Evolutionary conservation across 352 stramenopile species (phyloP), one percentile per base, ranked within the genome.

Genomic region (Globisporangium carolinianum): DNA sequence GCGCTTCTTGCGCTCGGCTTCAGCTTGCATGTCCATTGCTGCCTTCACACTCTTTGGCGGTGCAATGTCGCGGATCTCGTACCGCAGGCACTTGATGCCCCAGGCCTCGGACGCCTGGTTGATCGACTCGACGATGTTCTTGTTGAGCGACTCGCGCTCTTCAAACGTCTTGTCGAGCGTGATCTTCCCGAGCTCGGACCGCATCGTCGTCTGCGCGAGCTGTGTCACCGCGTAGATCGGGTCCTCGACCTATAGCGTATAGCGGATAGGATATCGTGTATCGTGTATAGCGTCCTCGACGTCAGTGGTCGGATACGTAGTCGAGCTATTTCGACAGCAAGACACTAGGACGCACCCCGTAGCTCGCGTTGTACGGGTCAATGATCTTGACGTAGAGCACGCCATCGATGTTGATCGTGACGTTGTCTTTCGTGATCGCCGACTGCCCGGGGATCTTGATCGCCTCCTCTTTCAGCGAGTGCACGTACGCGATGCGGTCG

Each of bases 111-210:
- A 93, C 2, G 89, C 89, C 66, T 96, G 83, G 68, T 96, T 96
- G 62, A 97, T 96, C 32, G 88, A 75, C 60, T 92, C 79, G 51
- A 97, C 88, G 51, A 97, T 96, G 63, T 85, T 94, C 60, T 86
- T 72, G 71, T 97, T 97, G 52, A 97, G 80, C 51, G 79, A 94
- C 72, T 97, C 89, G 51, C 89, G 83, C 79, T 97, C 89, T 60
- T 97, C 88, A 60, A 97, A 97, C 14, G 88, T 96, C 77, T 96
- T 96, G 72, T 97, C 89, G 47, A 97, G 79, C 55, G 87, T 95
- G 72, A 97, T 96, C 62, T 97, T 97, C 49, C 89, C 89, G 41
- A 97, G 69, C 57, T 96, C 89, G 1, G 85, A 96, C 32, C 89
- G 86, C 89, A 97, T 96, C 7, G 88, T 96, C 39, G 89, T 94